These are phyloP conservation scores for Globisporangium takayamanum DNA, from an alignment of 352 stramenopile genomes.

Conservation along the genomic window DNA sequence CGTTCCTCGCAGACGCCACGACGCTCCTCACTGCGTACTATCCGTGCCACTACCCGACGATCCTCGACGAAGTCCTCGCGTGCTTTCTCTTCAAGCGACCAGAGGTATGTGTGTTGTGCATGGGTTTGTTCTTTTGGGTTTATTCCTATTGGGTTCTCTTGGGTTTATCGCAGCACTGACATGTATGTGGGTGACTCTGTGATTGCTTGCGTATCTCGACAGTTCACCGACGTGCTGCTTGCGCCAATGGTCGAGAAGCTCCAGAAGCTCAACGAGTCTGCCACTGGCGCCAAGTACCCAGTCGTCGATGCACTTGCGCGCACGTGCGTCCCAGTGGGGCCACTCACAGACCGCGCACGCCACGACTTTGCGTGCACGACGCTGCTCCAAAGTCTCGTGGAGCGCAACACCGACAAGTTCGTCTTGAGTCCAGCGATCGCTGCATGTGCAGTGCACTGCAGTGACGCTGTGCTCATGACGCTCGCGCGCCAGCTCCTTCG, in stretches of 20 bases:
- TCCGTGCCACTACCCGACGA: slow-evolving; percentile 70
- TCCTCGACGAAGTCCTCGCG: slow-evolving; percentile 76
- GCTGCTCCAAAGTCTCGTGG: slow-evolving; percentile 67
- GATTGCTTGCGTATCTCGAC: background rate
- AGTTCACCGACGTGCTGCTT: slow-evolving; percentile 56
- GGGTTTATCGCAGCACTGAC: background rate
- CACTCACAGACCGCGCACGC: slow-evolving; percentile 16
- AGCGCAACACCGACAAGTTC: slow-evolving; percentile 70
- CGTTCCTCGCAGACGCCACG: slow-evolving; percentile 64
- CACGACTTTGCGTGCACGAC: slow-evolving; percentile 65
- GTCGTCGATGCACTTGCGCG: slow-evolving; percentile 58
- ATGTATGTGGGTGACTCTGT: background rate
- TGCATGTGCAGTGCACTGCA: slow-evolving; percentile 51
- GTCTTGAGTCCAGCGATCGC: slow-evolving; percentile 71
- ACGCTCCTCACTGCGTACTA: slow-evolving; percentile 77
- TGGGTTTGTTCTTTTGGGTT: background rate
- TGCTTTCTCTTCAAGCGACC: slow-evolving; percentile 73
- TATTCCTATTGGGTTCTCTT: background rate
- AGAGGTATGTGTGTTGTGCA: slow-evolving; percentile 21
- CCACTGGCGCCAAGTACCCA: slow-evolving; percentile 53
- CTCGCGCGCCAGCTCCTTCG: slow-evolving; percentile 46
- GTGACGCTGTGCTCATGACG: slow-evolving; percentile 33
- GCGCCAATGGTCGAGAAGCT: slow-evolving; percentile 69
- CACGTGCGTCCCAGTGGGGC: slow-evolving; percentile 17
- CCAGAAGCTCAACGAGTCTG: slow-evolving; percentile 51